Conservation (phyloP, 805 yeast species). For the Candida gorgasii region DNA sequence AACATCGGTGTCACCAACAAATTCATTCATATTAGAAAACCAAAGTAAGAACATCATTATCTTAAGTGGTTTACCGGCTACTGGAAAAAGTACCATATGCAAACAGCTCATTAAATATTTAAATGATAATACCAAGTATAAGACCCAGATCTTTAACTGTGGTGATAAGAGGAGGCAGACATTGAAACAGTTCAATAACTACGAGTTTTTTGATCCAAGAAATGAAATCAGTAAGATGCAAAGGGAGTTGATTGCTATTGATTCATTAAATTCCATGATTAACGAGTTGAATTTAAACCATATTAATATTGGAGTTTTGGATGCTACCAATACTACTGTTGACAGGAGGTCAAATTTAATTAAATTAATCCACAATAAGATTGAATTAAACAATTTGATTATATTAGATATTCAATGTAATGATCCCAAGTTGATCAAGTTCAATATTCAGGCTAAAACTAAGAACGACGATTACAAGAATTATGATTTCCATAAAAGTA, state of each 20-base stretch:
- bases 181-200: slow-evolving; percentile 26
- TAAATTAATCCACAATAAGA: slow-evolving; percentile 19
- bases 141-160: slow-evolving; percentile 45
- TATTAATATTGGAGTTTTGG: slow-evolving; percentile 40
- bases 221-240: slow-evolving; percentile 30
- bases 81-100: slow-evolving; percentile 42
- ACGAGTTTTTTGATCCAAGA: slow-evolving; percentile 41
- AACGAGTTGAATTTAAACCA: slow-evolving; percentile 26
- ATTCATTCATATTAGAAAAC: slow-evolving; percentile 8
- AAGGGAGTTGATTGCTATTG: slow-evolving; percentile 37
- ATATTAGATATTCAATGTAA: slow-evolving; percentile 61
- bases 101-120: slow-evolving; percentile 32
- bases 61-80: slow-evolving; percentile 44
- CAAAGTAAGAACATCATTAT: slow-evolving; percentile 17
- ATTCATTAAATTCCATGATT: slow-evolving; percentile 32
- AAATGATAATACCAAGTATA: slow-evolving; percentile 24
- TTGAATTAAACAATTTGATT: slow-evolving; percentile 38
- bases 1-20: slow-evolving; percentile 3
- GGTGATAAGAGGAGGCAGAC: slow-evolving; percentile 50
- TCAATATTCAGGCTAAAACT: slow-evolving; percentile 65
- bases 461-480: slow-evolving; percentile 60
- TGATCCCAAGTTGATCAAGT: slow-evolving; percentile 52
- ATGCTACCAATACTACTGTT: slow-evolving; percentile 44
- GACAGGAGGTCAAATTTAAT: slow-evolving; percentile 35
- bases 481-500: slow-evolving; percentile 51